phyloP scores from a whole-genome alignment of 2,329 filamentous ascomycete species.

The Didymella exigua region DNA sequence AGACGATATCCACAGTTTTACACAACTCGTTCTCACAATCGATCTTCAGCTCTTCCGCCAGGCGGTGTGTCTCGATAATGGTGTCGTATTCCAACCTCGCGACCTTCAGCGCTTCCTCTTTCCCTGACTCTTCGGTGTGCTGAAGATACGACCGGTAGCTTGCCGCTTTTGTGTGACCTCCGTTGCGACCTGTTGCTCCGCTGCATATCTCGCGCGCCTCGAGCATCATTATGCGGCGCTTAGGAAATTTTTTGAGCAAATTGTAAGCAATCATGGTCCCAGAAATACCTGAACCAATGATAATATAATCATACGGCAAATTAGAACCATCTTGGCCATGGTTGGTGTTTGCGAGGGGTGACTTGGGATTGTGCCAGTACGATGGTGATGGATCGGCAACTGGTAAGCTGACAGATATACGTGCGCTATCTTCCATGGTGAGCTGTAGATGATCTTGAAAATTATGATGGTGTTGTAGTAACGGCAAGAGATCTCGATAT shows the following conservation, averaged over 20 bases:
- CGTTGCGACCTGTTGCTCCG: slow-evolving; percentile 52
- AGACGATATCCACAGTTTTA: slow-evolving; percentile 64
- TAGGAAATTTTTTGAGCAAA: slow-evolving; percentile 28
- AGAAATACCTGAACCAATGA: slow-evolving; percentile 51
- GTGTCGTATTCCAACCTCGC: slow-evolving; percentile 50
- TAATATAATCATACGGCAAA: slow-evolving; percentile 40
- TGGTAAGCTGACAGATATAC: slow-evolving; percentile 42
- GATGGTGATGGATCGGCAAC: slow-evolving; percentile 44
- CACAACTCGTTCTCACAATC: slow-evolving; percentile 56
- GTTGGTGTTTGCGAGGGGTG: slow-evolving; percentile 42
- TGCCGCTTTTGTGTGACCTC: slow-evolving; percentile 58
- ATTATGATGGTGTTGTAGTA: neutral
- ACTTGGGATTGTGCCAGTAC: slow-evolving; percentile 51
- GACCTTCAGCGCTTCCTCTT: slow-evolving; percentile 55
- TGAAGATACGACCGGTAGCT: slow-evolving; percentile 59
- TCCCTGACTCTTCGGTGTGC: slow-evolving; percentile 55
- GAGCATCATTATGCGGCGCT: slow-evolving; percentile 43
- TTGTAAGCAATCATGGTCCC: slow-evolving; percentile 48
- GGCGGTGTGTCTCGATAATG: slow-evolving; percentile 61
- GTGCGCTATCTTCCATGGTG: slow-evolving; percentile 38
- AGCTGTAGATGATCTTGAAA: neutral
- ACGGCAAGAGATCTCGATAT: neutral
- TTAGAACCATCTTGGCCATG: slow-evolving; percentile 33
- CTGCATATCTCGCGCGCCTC: slow-evolving; percentile 49
- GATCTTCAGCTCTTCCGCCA: slow-evolving; percentile 56